Evolutionary conservation across 2,329 filamentous ascomycete species (phyloP).

Genomic region (Trichophyton rubrum): DNA sequence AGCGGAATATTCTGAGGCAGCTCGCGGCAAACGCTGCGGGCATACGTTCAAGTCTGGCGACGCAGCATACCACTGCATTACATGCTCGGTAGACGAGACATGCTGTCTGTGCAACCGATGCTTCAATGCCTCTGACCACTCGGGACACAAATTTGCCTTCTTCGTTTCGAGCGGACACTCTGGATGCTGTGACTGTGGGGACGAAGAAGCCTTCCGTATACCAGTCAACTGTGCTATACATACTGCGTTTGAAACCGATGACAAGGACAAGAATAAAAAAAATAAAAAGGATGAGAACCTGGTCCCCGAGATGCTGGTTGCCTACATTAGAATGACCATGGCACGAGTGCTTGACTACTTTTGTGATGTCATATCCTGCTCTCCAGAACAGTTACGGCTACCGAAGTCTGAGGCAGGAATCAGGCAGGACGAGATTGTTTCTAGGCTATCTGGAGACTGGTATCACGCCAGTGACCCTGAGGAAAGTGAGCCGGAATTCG

Average conservation of each 20-base stretch:
- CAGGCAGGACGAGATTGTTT: constrained; percentile 64
- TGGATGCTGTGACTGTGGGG: constrained; percentile 94
- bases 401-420: constrained; percentile 75
- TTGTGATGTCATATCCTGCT: constrained; percentile 95
- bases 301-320: constrained; percentile 62
- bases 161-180: constrained; percentile 80
- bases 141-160: constrained; percentile 82
- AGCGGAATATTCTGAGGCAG: constrained; percentile 85
- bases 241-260: constrained; percentile 46
- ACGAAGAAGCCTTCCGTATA: constrained; percentile 82
- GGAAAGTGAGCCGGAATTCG: constrained; percentile 60
- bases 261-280: constrained; percentile 34
- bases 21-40: constrained; percentile 83
- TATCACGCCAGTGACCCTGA: constrained; percentile 52
- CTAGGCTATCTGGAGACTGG: constrained; percentile 62
- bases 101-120: constrained; percentile 89
- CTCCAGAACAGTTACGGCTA: constrained; percentile 83
- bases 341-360: constrained; percentile 81
- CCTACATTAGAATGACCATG: constrained; percentile 74
- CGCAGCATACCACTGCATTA: constrained; percentile 86
- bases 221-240: constrained; percentile 92
- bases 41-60: constrained; percentile 95
- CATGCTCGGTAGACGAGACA: constrained; percentile 87
- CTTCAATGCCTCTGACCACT: constrained; percentile 90
- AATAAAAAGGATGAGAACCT: constrained; percentile 47